These are phyloP conservation scores for Xylaria flabelliformis DNA, from an alignment of 495 filamentous ascomycete species.

Conservation along the genomic window DNA sequence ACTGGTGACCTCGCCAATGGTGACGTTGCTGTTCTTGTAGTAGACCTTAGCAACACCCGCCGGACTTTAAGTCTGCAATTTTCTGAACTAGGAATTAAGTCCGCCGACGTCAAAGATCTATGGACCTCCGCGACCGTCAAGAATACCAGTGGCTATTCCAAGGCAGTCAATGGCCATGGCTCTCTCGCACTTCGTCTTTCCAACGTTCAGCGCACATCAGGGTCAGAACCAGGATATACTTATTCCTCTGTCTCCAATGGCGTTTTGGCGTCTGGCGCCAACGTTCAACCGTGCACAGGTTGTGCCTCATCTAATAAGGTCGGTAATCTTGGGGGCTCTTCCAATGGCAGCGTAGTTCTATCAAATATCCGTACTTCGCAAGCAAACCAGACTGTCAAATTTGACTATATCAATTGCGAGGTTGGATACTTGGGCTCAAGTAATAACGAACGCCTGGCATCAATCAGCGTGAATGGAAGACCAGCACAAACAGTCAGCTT, in stretches of 20 bases:
- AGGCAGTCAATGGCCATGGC: constrained; percentile 13
- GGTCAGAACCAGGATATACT: background rate
- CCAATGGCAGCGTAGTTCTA: constrained; percentile 2
- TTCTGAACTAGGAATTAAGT: constrained; percentile 12
- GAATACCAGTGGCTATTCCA: constrained; percentile 8
- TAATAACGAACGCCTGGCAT: constrained; percentile 15
- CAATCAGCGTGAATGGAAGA: constrained; percentile 13
- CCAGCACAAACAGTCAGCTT: constrained; percentile 19
- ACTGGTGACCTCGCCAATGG: constrained; percentile 13
- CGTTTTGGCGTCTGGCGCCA: constrained; percentile 9
- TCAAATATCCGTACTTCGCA: constrained; percentile 11
- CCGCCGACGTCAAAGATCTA: constrained; percentile 16
- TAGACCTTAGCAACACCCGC: constrained; percentile 14
- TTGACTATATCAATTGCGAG: constrained; percentile 17
- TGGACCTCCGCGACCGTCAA: background rate
- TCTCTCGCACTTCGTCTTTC: constrained; percentile 16
- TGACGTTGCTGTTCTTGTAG: constrained; percentile 16
- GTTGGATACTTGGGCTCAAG: constrained; percentile 4
- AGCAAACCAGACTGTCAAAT: constrained; percentile 17
- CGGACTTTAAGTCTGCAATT: constrained; percentile 16
- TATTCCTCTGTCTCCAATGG: constrained; percentile 11
- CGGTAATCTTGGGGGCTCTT: constrained; percentile 16
- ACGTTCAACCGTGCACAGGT: constrained; percentile 1
- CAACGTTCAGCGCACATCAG: background rate
- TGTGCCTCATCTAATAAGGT: constrained; percentile 17